Percentiles rank a stretch among this genome's conserved stretches.
These are phyloP conservation scores for Teratosphaeria epicoccoides DNA, from an alignment of 2,329 filamentous ascomycete genomes.

Conservation along the genomic window DNA sequence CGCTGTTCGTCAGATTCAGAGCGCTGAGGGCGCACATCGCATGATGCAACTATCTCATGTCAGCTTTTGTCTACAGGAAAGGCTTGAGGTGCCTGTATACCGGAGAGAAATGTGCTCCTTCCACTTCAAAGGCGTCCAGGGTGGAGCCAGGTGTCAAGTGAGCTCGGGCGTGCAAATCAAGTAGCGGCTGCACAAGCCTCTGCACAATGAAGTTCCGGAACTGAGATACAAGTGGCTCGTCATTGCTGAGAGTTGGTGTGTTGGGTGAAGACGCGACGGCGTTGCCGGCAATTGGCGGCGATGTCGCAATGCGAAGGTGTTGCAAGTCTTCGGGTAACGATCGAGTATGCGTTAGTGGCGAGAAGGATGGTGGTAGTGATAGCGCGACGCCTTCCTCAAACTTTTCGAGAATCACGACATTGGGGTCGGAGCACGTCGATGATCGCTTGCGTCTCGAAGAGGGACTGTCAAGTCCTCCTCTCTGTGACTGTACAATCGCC, in stretches of 20 bases:
- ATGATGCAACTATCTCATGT: constrained; percentile 39
- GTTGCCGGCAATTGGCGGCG: constrained; percentile 8
- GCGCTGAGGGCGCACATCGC: constrained; percentile 50
- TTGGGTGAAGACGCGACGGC: neutral
- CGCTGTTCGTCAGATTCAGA: constrained; percentile 40
- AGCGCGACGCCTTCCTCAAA: constrained; percentile 35
- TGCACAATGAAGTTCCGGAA: constrained; percentile 21
- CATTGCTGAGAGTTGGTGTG: constrained; percentile 2
- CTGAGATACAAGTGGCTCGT: constrained; percentile 15
- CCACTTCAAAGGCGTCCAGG: constrained; percentile 18
- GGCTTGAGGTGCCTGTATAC: constrained; percentile 29
- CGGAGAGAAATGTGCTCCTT: constrained; percentile 41
- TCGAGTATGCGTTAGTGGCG: constrained; percentile 3
- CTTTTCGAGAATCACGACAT: constrained; percentile 39
- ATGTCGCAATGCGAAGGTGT: constrained; percentile 14
- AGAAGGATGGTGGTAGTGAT: constrained; percentile 2
- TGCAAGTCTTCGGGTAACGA: constrained; percentile 15
- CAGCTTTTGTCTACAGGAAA: neutral
- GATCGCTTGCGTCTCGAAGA: constrained; percentile 5
- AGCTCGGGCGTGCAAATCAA: constrained; percentile 2
- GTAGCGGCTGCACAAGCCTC: constrained; percentile 14
- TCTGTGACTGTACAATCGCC: constrained; percentile 14
- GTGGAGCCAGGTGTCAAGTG: constrained; percentile 11
- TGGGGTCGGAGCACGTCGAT: constrained; percentile 29
- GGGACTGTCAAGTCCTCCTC: constrained; percentile 3